Evolutionary conservation across 305 asterid species (phyloP), one percentile per base, ranked within the genome.

Genomic region (Fraxinus sp.): DNA sequence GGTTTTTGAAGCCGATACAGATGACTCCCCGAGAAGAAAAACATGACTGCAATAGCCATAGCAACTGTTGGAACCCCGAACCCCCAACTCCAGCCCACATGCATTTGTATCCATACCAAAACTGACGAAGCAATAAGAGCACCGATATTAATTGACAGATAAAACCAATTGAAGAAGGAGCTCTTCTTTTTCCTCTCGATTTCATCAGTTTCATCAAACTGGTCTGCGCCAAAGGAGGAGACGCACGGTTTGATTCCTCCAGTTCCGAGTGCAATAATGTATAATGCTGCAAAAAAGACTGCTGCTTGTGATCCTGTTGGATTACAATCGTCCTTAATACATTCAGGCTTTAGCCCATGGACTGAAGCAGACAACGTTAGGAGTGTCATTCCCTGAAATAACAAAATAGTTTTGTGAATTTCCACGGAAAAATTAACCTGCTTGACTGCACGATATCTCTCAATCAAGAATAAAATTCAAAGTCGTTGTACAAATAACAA

Each of bases 191-290:
- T 83, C 83, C 83, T 89, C 89, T 89, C 90, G 1, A 18, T 49
- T 7, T 82, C 87, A 18, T 87, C 90, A 13, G 70, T 79, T 1
- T 89, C 92, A 20, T 87, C 90, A 75, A 90, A 90, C 72, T 90
- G 93, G 26, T 90, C 92, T 3, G 93, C 93, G 0, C 92, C 93
- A 20, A 89, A 87, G 57, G 93, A 86, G 82, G 92, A 90, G 62
- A 89, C 90, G 5, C 91, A 88, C 0, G 91, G 93, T 36, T 90
- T 88, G 80, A 89, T 90, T 2, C 93, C 93, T 77, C 91, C 92
- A 11, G 93, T 90, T 80, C 93, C 93, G 2, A 90, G 79, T 7
- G 93, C 93, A 52, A 90, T 81, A 74, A 90, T 26, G 89, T 90
- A 90, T 16, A 90, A 36, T 0, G 92, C 87, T 10, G 84, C 64